Base-by-base conservation (phyloP, 768 basidiomycete genomes). In the Pleurotus tuber-regium region DNA sequence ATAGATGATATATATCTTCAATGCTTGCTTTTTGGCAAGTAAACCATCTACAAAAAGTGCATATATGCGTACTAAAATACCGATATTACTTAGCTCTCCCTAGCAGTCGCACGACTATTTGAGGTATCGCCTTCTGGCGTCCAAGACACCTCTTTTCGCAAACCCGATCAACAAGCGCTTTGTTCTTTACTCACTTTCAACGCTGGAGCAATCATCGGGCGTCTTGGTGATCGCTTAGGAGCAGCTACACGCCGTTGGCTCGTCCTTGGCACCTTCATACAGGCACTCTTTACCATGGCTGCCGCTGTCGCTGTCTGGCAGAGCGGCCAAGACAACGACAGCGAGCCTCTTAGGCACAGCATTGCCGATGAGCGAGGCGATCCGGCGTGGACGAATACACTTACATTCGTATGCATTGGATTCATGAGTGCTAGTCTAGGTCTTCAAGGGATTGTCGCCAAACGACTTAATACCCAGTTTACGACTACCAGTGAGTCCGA, bases 391-490 rank as follows among this genome's bases (percentile, higher is more conserved):
- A 76, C 71, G 2, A 83, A 83, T 42, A 63, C 77, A 1, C 59
- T 82, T 26, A 80, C 87, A 1, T 91, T 86, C 61, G 83, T 86
- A 9, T 77, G 83, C 8, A 58, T 97, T 12, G 91, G 79, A 1
- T 89, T 91, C 65, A 83, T 92, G 66, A 92, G 89, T 56, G 86
- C 86, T 26, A 81, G 79, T 64, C 69, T 97, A 60, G 93, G 93
- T 4, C 69, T 93, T 26, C 92, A 95, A 66, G 92, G 92, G n/a
- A 89, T 93, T 63, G 74, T 89, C 68, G 90, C 84, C 43, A 93
- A 93, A 69, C 71, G 88, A 26, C 64, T 90, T 55, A 86, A 86
- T 60, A 86, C 86, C 8, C 85, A 89, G 63, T 92, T 87, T 61
- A 83, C 85, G 9, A 87, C 86, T 0, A 87, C 86, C 21, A 84